A percentile compares a stretch with the other conserved stretches of the same genome.
Evolutionary conservation across 768 basidiomycete genomes (phyloP).

Genomic region (Suillus tomentosus): DNA sequence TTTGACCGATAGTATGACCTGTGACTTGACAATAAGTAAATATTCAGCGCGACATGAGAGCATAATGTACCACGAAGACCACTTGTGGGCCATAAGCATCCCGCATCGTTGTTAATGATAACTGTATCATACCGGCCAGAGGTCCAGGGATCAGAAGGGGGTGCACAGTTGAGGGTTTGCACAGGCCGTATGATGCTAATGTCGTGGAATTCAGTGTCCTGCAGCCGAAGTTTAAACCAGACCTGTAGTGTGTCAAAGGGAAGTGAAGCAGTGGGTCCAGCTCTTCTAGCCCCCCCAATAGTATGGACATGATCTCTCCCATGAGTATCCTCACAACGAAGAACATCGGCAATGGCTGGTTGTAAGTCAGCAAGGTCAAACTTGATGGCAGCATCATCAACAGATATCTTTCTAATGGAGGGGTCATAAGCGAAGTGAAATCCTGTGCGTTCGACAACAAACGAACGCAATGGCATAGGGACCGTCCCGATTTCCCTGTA

Average conservation of each 20-base stretch:
- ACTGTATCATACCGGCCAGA: constrained; percentile 7
- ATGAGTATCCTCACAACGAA: no score
- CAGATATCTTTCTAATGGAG: constrained; percentile 18
- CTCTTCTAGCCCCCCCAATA: background rate
- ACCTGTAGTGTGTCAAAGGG: constrained; percentile 21
- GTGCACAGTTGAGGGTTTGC: constrained; percentile 3
- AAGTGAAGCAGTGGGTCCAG: background rate
- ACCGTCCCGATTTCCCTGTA: background rate
- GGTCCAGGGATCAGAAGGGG: constrained; percentile 2
- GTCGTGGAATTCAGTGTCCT: background rate
- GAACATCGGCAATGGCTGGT: constrained; percentile 9
- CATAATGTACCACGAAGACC: constrained; percentile 7
- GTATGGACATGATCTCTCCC: background rate
- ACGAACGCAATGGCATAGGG: constrained; percentile 19
- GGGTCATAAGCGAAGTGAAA: constrained; percentile 31
- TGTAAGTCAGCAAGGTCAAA: constrained; percentile 15
- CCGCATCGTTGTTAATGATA: background rate
- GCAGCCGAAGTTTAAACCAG: constrained; percentile 23
- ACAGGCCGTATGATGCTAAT: background rate
- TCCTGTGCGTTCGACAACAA: constrained; percentile 16
- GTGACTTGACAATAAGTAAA: background rate
- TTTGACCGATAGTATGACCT: constrained; percentile 10
- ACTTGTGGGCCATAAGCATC: background rate
- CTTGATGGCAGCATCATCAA: constrained; percentile 24
- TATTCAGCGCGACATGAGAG: background rate